Conservation (phyloP, 257 asterid species). For the Catharanthus roseus region DNA sequence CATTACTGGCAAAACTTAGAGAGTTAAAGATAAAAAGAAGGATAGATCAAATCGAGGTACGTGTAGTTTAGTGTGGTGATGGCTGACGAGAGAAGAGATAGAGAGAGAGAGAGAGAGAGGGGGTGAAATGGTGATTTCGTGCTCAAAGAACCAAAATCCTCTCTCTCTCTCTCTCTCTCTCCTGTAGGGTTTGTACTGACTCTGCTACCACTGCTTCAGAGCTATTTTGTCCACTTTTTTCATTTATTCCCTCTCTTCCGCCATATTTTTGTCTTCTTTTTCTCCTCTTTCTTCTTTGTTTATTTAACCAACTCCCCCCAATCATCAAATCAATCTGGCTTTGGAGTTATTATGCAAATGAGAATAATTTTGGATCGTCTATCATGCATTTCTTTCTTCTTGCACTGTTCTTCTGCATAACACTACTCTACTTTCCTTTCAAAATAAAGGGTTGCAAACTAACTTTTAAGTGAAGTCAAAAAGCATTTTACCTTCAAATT, state of each 20-base stretch:
- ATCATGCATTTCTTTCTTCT: too few species aligned
- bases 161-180: not conserved
- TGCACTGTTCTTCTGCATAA: too few species aligned
- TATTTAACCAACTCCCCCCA: too few species aligned
- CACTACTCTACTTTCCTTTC: too few species aligned
- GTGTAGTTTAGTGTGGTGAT: conserved; percentile 22
- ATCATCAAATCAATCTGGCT: too few species aligned
- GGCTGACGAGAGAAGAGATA: conserved; percentile 18
- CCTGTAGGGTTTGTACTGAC: conserved; percentile 17
- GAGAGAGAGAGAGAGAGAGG: conserved; percentile 6
- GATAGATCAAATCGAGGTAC: conserved; percentile 42
- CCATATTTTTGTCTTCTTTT: not conserved
- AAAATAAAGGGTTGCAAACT: too few species aligned
- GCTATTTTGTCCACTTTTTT: conserved; percentile 29
- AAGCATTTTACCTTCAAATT: too few species aligned
- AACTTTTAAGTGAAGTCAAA: too few species aligned
- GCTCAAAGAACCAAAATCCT: too few species aligned
- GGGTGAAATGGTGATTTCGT: too few species aligned
- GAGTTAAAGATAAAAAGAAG: conserved; percentile 18
- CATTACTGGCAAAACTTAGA: conserved; percentile 43
- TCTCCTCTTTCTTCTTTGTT: not conserved
- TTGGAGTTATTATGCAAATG: too few species aligned
- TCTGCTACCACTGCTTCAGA: conserved; percentile 4
- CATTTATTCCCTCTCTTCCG: not conserved
- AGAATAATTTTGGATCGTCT: too few species aligned